A percentile compares a stretch with the other conserved stretches of the same genome.
Evolutionary conservation across 352 stramenopile species (phyloP).

Genomic region (Phytophthora meadii): DNA sequence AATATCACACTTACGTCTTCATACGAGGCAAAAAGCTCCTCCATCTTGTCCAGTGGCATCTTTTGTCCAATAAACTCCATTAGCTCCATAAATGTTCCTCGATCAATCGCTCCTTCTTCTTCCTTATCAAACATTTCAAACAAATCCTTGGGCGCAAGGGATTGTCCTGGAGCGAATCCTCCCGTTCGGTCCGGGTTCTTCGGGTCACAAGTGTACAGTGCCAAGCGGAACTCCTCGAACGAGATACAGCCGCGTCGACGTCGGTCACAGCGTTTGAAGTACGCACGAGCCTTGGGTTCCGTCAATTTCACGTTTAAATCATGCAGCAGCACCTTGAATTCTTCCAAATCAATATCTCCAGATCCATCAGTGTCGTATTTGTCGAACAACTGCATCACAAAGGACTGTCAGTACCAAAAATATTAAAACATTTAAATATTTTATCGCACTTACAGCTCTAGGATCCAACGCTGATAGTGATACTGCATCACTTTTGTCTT

Average conservation of each 20-base stretch:
- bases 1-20: slow-evolving; percentile 61
- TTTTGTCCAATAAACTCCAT: slow-evolving; percentile 75
- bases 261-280: slow-evolving; percentile 83
- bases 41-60: slow-evolving; percentile 67
- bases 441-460: slow-evolving; percentile 39
- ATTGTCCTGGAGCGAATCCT: slow-evolving; percentile 74
- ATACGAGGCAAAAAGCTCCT: slow-evolving; percentile 68
- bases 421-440: not conserved
- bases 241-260: slow-evolving; percentile 68
- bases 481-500: slow-evolving; percentile 49
- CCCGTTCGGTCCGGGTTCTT: slow-evolving; percentile 75
- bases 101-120: slow-evolving; percentile 71
- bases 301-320: slow-evolving; percentile 68
- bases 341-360: slow-evolving; percentile 77
- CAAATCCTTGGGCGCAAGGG: slow-evolving; percentile 76
- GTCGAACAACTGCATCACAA: slow-evolving; percentile 69
- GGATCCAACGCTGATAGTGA: slow-evolving; percentile 60
- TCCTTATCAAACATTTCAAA: slow-evolving; percentile 87
- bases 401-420: not conserved
- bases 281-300: slow-evolving; percentile 74
- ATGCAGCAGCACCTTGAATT: slow-evolving; percentile 76
- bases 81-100: slow-evolving; percentile 70
- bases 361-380: slow-evolving; percentile 85
- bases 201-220: slow-evolving; percentile 82
- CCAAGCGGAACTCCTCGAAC: slow-evolving; percentile 83